Percentiles rank a stretch among this genome's conserved stretches.
Conservation (phyloP, 805 yeast species). For the Hanseniaspora thailandica region DNA sequence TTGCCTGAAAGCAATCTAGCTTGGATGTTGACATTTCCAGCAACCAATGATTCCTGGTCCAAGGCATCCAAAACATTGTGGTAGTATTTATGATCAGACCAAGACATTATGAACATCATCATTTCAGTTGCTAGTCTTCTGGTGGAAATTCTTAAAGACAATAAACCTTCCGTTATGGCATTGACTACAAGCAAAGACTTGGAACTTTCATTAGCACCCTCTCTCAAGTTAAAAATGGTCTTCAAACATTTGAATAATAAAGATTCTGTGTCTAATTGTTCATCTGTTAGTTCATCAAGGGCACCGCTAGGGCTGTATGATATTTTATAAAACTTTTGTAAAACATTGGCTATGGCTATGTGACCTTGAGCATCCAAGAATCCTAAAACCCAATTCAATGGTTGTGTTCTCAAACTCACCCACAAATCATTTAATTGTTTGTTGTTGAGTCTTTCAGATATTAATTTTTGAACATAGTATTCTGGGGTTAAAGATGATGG, state of each 20-base stretch:
- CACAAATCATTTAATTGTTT: conserved; percentile 71
- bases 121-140: conserved; percentile 73
- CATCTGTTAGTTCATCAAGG: conserved; percentile 29
- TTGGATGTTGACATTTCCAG: conserved; percentile 18
- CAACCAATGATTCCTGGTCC: conserved; percentile 29
- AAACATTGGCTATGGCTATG: conserved; percentile 54
- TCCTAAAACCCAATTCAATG: conserved; percentile 64
- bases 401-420: conserved; percentile 88
- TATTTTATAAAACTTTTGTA: conserved; percentile 39
- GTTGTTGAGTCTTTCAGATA: conserved; percentile 55
- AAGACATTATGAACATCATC: conserved; percentile 44
- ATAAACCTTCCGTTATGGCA: conserved; percentile 58
- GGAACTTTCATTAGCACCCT: conserved; percentile 48
- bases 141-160: conserved; percentile 65
- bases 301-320: conserved; percentile 20
- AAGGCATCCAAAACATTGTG: conserved; percentile 29
- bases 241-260: conserved; percentile 67
- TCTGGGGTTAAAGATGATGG: conserved; percentile 45
- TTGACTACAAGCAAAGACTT: conserved; percentile 38
- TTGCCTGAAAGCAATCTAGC: conserved; percentile 18
- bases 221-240: conserved; percentile 53
- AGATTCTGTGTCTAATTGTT: conserved; percentile 55
- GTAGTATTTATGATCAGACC: conserved; percentile 37
- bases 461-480: conserved; percentile 60
- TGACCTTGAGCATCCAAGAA: conserved; percentile 79